These are phyloP conservation scores for Trichosporon ovoides DNA, from an alignment of 1,284 basidiomycete genomes.

Conservation along the genomic window DNA sequence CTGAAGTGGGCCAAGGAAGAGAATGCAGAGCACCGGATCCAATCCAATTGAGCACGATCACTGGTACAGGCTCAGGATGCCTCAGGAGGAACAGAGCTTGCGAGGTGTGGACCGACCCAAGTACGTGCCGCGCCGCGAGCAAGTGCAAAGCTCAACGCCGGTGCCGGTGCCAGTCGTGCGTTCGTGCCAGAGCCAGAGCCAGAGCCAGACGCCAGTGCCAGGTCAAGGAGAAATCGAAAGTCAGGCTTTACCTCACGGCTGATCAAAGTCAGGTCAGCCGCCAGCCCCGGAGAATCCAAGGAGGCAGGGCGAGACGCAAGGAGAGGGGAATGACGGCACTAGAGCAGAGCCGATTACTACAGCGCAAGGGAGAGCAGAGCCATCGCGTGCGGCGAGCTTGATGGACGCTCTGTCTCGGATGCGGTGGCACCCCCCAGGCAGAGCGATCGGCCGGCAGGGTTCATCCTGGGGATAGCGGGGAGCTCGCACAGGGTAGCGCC, in stretches of 20 bases:
- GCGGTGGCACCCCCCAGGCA: neutral
- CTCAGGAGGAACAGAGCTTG: neutral
- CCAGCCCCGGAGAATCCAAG: no score
- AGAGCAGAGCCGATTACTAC: no score
- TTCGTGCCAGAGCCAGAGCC: no score
- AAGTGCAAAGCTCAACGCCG: no score
- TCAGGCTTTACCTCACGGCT: neutral
- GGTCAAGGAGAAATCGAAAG: neutral
- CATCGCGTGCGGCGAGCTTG: no score
- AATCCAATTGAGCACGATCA: conserved; percentile 3
- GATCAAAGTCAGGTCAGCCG: neutral
- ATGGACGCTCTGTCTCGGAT: neutral
- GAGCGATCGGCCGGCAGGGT: conserved; percentile 6
- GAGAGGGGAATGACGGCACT: no score
- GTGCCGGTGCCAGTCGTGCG: no score
- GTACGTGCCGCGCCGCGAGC: neutral
- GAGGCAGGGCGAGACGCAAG: no score
- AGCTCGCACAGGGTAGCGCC: neutral
- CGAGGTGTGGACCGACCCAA: neutral
- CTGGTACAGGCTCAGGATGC: conserved; percentile 2
- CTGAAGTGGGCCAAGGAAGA: conserved; percentile 4
- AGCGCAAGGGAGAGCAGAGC: no score
- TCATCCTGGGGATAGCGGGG: neutral
- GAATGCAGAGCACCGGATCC: neutral
- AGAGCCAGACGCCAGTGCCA: neutral